Evolutionary conservation across 2,329 filamentous ascomycete genomes (phyloP).

Genomic region (Mycosphaerella arachidis): DNA sequence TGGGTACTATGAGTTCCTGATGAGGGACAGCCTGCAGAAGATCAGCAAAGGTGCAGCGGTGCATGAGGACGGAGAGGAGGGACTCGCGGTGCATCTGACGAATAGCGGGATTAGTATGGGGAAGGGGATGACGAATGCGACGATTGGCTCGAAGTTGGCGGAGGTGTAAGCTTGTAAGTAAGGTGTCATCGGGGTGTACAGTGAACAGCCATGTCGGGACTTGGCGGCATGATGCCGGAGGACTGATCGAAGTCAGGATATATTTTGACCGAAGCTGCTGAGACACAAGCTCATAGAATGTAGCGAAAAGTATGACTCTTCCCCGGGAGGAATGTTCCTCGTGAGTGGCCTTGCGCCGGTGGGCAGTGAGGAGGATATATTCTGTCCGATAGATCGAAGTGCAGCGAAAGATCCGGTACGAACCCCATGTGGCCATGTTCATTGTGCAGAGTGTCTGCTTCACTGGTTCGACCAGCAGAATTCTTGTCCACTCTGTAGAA

Average conservation of each 20-base stretch:
- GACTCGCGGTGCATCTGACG: constrained; percentile 41
- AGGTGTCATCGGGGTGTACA: neutral
- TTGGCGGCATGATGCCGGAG: neutral
- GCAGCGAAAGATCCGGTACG: neutral
- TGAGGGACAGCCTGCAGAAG: constrained; percentile 50
- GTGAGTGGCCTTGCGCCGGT: neutral
- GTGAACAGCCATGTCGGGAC: neutral
- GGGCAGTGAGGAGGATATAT: neutral
- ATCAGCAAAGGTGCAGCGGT: constrained; percentile 49
- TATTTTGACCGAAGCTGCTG: neutral
- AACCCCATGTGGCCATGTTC: neutral
- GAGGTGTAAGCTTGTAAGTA: neutral
- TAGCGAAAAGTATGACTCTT: neutral
- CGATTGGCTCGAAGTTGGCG: neutral
- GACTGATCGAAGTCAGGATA: neutral
- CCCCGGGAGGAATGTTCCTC: neutral
- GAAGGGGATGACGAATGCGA: constrained; percentile 9
- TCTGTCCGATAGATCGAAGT: neutral
- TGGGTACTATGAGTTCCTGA: constrained; percentile 51
- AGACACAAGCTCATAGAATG: neutral
- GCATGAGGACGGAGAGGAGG: constrained; percentile 51
- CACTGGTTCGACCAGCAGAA: neutral
- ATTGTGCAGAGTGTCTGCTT: neutral
- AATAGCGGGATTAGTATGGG: constrained; percentile 29
- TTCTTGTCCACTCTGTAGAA: neutral